These are phyloP conservation scores for Dimocarpus longan DNA, from an alignment of 345 rosid genomes.

Conservation along the genomic window DNA sequence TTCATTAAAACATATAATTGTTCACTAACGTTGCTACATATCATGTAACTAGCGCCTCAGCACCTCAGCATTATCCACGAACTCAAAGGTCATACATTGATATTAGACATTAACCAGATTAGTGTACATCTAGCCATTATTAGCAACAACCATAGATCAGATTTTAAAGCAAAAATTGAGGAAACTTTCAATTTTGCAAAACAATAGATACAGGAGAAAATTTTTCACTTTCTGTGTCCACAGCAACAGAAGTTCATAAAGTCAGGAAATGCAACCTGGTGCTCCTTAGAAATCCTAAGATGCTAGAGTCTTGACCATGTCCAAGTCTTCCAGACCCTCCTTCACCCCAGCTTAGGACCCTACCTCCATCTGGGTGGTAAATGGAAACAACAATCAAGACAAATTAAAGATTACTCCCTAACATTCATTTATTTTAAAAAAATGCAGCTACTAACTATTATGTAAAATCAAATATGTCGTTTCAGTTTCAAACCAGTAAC, in stretches of 20 bases:
- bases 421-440: background rate
- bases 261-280: slow-evolving; percentile 50
- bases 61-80: background rate
- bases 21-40: background rate
- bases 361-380: slow-evolving; percentile 63
- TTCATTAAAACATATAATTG: too few relatives aligned
- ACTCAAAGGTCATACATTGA: background rate
- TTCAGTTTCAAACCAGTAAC: slow-evolving; percentile 64
- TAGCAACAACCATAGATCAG: background rate
- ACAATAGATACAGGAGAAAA: background rate
- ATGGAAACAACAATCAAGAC: slow-evolving; percentile 15
- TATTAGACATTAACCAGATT: background rate
- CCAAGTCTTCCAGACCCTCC: slow-evolving; percentile 92
- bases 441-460: slow-evolving; percentile 6
- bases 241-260: slow-evolving; percentile 11
- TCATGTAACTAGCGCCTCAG: background rate
- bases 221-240: background rate
- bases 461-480: slow-evolving; percentile 19
- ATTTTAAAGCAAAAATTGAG: background rate
- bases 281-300: slow-evolving; percentile 66
- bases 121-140: background rate
- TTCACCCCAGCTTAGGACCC: slow-evolving; percentile 90
- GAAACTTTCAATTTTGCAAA: slow-evolving; percentile 8
- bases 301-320: slow-evolving; percentile 74
- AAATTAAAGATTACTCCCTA: slow-evolving; percentile 11